These are phyloP conservation scores for Wallacemonas sp. DNA, from an alignment of 208 protist genomes.

Conservation along the genomic window DNA sequence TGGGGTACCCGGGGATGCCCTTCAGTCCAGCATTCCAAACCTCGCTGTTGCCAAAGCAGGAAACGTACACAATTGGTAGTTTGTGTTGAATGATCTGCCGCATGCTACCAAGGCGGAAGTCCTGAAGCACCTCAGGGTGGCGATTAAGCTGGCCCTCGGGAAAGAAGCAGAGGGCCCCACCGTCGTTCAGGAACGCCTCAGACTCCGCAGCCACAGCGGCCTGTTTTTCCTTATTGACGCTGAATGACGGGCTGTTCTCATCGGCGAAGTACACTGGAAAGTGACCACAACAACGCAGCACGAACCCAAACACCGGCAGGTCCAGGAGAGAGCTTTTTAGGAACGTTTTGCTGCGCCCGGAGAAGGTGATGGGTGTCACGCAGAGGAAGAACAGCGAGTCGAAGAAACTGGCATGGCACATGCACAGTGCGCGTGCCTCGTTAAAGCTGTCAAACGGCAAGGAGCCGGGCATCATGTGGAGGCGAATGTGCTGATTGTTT, in stretches of 20 bases:
- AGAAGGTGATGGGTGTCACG: conserved; percentile 27
- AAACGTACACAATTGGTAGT: conserved; percentile 44
- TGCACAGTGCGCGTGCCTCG: conserved; percentile 26
- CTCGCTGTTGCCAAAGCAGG: conserved; percentile 48
- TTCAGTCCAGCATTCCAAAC: conserved; percentile 52
- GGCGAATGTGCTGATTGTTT: conserved; percentile 46
- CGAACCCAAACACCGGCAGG: conserved; percentile 62
- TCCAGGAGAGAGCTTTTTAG: conserved; percentile 55
- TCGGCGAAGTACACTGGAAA: conserved; percentile 80
- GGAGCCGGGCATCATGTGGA: conserved; percentile 47
- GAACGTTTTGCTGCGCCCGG: conserved; percentile 50
- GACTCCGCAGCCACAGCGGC: conserved; percentile 37
- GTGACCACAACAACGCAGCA: conserved; percentile 54
- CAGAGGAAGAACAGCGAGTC: conserved; percentile 62
- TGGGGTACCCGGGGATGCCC: conserved; percentile 52
- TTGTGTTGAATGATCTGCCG: conserved; percentile 50
- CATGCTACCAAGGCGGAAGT: conserved; percentile 76
- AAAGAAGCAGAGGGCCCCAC: conserved; percentile 65
- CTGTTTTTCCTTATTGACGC: conserved; percentile 76
- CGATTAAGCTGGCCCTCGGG: conserved; percentile 75
- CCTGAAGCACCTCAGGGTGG: conserved; percentile 40
- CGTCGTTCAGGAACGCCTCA: conserved; percentile 37
- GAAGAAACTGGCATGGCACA: conserved; percentile 78
- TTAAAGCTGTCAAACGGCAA: conserved; percentile 28
- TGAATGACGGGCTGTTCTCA: conserved; percentile 37